phyloP scores from a whole-genome alignment of 2,329 filamentous ascomycete species.

The Claviceps pusilla region DNA sequence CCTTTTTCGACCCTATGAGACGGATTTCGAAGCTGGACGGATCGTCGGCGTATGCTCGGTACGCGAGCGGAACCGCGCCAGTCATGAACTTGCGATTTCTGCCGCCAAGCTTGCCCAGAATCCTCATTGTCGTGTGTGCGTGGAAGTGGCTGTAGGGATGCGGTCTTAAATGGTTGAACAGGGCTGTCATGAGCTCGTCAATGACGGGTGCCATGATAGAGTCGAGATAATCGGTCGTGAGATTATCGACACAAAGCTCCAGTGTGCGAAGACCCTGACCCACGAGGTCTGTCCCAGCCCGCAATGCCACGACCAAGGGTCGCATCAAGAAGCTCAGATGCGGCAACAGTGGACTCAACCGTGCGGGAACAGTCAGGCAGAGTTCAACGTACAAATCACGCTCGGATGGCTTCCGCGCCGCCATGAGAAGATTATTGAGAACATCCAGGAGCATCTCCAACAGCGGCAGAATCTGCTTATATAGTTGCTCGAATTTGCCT shows the following conservation, averaged over 20 bases:
- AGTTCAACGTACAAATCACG: slow-evolving; percentile 94
- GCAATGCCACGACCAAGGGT: slow-evolving; percentile 84
- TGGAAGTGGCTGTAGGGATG: slow-evolving; percentile 95
- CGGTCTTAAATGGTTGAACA: slow-evolving; percentile 90
- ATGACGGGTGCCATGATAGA: slow-evolving; percentile 99
- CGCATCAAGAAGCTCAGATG: slow-evolving; percentile 96
- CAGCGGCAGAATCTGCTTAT: slow-evolving; percentile 92
- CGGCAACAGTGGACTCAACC: slow-evolving; percentile 84
- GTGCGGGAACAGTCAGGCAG: slow-evolving; percentile 85
- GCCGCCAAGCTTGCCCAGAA: slow-evolving; percentile 88
- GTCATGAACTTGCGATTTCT: slow-evolving; percentile 93
- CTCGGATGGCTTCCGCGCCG: slow-evolving; percentile 78
- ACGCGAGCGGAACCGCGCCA: slow-evolving; percentile 69
- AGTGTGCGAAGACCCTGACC: slow-evolving; percentile 86
- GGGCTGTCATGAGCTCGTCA: slow-evolving; percentile 91
- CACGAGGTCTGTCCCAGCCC: slow-evolving; percentile 83
- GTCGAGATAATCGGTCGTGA: slow-evolving; percentile 93
- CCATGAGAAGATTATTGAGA: slow-evolving; percentile 83
- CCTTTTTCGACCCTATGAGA: slow-evolving; percentile 76
- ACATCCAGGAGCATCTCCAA: slow-evolving; percentile 96
- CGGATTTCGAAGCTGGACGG: slow-evolving; percentile 74
- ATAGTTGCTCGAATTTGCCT: slow-evolving; percentile 91
- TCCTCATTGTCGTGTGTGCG: slow-evolving; percentile 92
- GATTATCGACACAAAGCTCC: slow-evolving; percentile 92
- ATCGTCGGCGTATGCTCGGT: slow-evolving; percentile 77